phyloP scores from a whole-genome alignment of 768 basidiomycete genomes.

The Dictyophora rubrovolvata region DNA sequence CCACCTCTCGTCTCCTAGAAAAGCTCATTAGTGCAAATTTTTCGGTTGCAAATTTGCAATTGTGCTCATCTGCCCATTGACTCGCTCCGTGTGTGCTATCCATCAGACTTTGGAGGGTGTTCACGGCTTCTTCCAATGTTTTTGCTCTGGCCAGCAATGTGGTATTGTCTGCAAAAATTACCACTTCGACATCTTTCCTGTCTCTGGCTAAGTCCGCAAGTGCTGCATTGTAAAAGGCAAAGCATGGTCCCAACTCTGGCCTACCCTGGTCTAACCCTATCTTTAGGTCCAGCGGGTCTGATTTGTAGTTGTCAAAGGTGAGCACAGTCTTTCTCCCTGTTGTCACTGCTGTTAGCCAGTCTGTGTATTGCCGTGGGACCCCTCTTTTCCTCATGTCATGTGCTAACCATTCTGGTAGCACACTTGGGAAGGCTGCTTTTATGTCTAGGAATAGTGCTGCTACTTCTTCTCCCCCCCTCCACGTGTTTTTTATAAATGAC shows the following conservation, averaged over 20 bases:
- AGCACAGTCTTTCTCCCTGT: not conserved
- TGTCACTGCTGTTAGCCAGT: conserved; percentile 2
- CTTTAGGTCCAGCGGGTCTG: not conserved
- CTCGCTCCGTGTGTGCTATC: not conserved
- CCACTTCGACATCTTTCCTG: not conserved
- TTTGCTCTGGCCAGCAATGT: not conserved
- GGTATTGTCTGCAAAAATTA: not conserved
- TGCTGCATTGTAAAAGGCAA: conserved; percentile 11
- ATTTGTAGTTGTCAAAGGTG: conserved; percentile 1
- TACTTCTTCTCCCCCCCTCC: conserved; percentile 5
- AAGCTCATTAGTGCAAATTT: not conserved
- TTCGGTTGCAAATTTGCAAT: not conserved
- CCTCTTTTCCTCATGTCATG: conserved; percentile 7
- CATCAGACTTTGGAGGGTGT: not conserved
- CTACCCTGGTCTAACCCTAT: conserved; percentile 11
- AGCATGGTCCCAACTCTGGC: conserved; percentile 8
- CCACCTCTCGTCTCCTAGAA: conserved; percentile 2
- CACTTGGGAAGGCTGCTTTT: conserved; percentile 13
- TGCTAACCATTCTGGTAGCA: conserved; percentile 1
- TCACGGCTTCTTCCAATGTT: not conserved
- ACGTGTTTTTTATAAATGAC: conserved; percentile 8
- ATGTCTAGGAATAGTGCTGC: conserved; percentile 11
- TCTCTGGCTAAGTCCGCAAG: conserved; percentile 1
- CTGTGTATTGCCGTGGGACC: conserved; percentile 5
- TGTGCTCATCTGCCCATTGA: not conserved